Evolutionary conservation across 768 basidiomycete species (phyloP), one percentile per base, ranked within the genome.

Genomic region (Rhodotorula babjevae): DNA sequence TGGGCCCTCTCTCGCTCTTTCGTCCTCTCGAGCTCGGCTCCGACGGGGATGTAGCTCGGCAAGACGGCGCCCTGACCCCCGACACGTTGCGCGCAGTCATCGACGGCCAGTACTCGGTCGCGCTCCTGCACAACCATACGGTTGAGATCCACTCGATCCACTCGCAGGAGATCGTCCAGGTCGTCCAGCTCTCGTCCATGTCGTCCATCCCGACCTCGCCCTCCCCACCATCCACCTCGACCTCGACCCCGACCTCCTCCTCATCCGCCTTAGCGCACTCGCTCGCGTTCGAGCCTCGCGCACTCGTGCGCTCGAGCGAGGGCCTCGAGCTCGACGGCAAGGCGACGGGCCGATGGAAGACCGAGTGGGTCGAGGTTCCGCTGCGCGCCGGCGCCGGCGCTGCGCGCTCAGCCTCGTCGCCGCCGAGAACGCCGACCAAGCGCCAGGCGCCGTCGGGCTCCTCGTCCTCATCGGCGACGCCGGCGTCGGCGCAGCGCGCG

Each of bases 141-240:
- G 86, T 97, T 65, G 87, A 90, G 78, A 85, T 95, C 9, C 93
- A 96, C 79, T 88, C 84, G 71, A 82, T 95, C 66, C 87, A 91
- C 79, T 87, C 88, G 1, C 90, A 91, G 77, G 77, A 82, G 33
- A 87, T 89, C 55, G 84, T 87, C 2, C 93, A 94, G 79, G 86
- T 88, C 42, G 82, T 95, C 25, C 79, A 36, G 10, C 70, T 72
- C 63, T 57, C 68, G 16, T 25, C 40, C 40, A 9, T 42, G 7
- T 61, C 58, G 18, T 47, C 71, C 18, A 9, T 11, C 21, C 31
- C 47, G 8, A 49, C 52, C 12, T 49, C 67, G 10, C 55, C 57
- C 14, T 46, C 44, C 44, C 18, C 44, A 12, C 12, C 44, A 2
- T 46, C 18, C 6, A 12, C 44, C 14, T 46, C 44, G 36, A 36